phyloP scores from a whole-genome alignment of 176 grass and related monocot species.

The Chloris gayana region DNA sequence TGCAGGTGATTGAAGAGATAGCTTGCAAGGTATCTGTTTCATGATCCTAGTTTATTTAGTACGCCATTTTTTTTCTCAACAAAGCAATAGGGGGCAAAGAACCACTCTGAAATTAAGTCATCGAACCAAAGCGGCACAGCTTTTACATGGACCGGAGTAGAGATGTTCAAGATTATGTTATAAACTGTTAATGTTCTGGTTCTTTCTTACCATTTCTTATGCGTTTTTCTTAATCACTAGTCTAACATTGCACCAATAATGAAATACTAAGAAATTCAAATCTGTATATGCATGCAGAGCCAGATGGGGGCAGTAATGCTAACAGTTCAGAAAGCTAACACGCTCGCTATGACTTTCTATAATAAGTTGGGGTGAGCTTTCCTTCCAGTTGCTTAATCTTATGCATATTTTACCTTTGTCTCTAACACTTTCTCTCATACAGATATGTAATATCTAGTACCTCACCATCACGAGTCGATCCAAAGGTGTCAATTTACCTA shows the following conservation, averaged over 20 bases:
- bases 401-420: not conserved
- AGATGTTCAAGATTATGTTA: too few species aligned
- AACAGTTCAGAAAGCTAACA: slow-evolving; percentile 89
- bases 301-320: slow-evolving; percentile 83
- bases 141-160: too few species aligned
- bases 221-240: slow-evolving; percentile 9
- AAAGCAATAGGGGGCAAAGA: too few species aligned
- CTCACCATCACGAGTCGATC: slow-evolving; percentile 79
- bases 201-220: too few species aligned
- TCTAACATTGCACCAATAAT: slow-evolving; percentile 20
- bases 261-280: not conserved
- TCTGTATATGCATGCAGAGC: slow-evolving; percentile 50
- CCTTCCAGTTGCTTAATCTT: slow-evolving; percentile 18
- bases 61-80: too few species aligned
- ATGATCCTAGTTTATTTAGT: too few species aligned
- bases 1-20: slow-evolving; percentile 79
- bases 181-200: not conserved
- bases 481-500: slow-evolving; percentile 60
- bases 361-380: slow-evolving; percentile 63
- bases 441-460: slow-evolving; percentile 85
- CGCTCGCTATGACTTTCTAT: slow-evolving; percentile 72
- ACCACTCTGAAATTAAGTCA: too few species aligned
- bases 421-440: slow-evolving; percentile 22
- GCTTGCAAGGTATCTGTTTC: slow-evolving; percentile 61
- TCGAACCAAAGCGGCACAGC: too few species aligned